Evolutionary conservation across 805 yeast genomes (phyloP), one percentile per base, ranked within the genome.

Genomic region (Candida quercuum): DNA sequence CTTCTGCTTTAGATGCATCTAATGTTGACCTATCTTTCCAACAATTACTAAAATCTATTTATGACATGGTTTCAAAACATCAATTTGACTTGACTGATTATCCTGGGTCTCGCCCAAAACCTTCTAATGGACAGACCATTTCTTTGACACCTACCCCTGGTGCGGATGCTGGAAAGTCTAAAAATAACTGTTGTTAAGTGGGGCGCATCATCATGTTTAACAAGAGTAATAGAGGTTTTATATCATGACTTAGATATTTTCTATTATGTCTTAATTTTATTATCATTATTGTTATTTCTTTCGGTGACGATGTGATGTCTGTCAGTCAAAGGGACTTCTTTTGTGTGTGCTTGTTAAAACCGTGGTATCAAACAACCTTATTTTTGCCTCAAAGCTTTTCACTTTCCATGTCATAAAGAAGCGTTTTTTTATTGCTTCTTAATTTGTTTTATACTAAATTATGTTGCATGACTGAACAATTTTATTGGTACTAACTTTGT

Each of bases 21-120:
- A 93, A 93, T 61, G 99, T 93, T 41, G 98, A 93, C 60, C 72
- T 79, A 48, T 89, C 97, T 8, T 93, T 93, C 75, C 86, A 88
- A 60, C 95, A 89, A 61, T 76, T 93, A 49, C 77, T 93, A 55
- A 86, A 89, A 47, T 86, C 91, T 53, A 93, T 93, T 53, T 89
- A 88, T 64, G 95, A 91, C 58, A 83, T 87, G 94, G 85, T 91
- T 53, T 76, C 91, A 44, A 84, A 89, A 61, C 95, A 88, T 64
- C 95, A 87, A 66, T 81, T 87, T 45, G 95, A 91, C 57, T 75
- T 86, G 58, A 84, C 85, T 46, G 95, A 86, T 51, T 71, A 72
- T 48, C 68, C 72, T 34, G 75, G 72, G 30, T 66, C 73, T 46
- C 76, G 74, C 36, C 65, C 72, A 47, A 78, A 75, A 55, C 88